Conservation (phyloP, 306 rosid genomes). For the Castanea mollissima region DNA sequence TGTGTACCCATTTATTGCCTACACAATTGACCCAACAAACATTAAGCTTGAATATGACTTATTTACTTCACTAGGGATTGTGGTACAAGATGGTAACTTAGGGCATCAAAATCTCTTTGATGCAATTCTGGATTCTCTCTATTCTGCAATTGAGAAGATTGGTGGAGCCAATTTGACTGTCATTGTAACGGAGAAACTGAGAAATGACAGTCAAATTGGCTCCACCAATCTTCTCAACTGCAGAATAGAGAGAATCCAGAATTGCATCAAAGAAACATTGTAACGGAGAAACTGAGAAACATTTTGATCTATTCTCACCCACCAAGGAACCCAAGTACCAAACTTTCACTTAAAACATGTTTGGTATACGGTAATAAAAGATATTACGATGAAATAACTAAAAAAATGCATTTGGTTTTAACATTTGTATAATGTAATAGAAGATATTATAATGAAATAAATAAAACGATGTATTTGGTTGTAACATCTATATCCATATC, state of each 20-base stretch:
- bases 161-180: conserved; percentile 32
- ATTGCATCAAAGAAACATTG: conserved; percentile 16
- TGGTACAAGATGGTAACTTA: neutral
- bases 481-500: too few species aligned
- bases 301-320: conserved; percentile 39
- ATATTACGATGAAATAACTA: too few species aligned
- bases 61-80: conserved; percentile 31
- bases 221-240: too few species aligned
- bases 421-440: too few species aligned
- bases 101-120: conserved; percentile 46
- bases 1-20: conserved; percentile 50
- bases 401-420: too few species aligned
- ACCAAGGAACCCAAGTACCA: conserved; percentile 37
- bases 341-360: too few species aligned
- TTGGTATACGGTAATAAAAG: too few species aligned
- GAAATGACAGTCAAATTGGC: too few species aligned
- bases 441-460: too few species aligned
- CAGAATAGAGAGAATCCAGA: too few species aligned
- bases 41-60: conserved; percentile 39
- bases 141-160: conserved; percentile 50
- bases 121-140: conserved; percentile 46
- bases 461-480: too few species aligned
- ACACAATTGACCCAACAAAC: neutral
- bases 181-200: conserved; percentile 43
- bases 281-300: conserved; percentile 42